phyloP scores from a whole-genome alignment of 805 yeast species.

The Huiozyma naganishii region DNA sequence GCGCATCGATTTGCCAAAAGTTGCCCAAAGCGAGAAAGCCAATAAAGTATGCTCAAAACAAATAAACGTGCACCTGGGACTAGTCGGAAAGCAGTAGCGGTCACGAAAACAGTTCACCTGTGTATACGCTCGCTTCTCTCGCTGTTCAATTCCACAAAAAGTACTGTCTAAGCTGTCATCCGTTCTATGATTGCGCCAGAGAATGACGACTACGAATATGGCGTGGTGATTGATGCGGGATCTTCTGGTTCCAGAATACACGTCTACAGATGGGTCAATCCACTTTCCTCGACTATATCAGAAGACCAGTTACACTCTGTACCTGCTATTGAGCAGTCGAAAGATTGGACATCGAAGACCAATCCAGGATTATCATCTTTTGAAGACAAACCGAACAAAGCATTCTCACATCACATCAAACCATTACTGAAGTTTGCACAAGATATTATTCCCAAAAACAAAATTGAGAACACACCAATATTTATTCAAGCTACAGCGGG shows the following conservation, averaged over 20 bases:
- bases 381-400: slow-evolving; percentile 37
- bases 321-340: slow-evolving; percentile 54
- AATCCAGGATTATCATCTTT: slow-evolving; percentile 78
- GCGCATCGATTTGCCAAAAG: too few species aligned
- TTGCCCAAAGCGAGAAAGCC: too few species aligned
- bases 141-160: too few species aligned
- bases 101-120: too few species aligned
- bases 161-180: too few species aligned
- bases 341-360: slow-evolving; percentile 61
- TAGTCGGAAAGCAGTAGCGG: too few species aligned
- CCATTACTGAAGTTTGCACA: slow-evolving; percentile 60
- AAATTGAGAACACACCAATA: slow-evolving; percentile 63
- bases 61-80: too few species aligned
- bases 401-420: slow-evolving; percentile 65
- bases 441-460: slow-evolving; percentile 51
- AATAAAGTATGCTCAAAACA: too few species aligned
- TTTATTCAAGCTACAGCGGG: slow-evolving; percentile 96
- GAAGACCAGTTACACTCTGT: slow-evolving; percentile 40
- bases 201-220: slow-evolving; percentile 36
- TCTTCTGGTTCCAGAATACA: slow-evolving; percentile 89
- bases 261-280: slow-evolving; percentile 69
- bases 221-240: slow-evolving; percentile 89
- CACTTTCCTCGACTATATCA: slow-evolving; percentile 15
- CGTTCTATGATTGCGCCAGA: neutral
- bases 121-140: too few species aligned